Base-by-base conservation (phyloP, 352 stramenopile species). In the Phytophthora vignae region DNA sequence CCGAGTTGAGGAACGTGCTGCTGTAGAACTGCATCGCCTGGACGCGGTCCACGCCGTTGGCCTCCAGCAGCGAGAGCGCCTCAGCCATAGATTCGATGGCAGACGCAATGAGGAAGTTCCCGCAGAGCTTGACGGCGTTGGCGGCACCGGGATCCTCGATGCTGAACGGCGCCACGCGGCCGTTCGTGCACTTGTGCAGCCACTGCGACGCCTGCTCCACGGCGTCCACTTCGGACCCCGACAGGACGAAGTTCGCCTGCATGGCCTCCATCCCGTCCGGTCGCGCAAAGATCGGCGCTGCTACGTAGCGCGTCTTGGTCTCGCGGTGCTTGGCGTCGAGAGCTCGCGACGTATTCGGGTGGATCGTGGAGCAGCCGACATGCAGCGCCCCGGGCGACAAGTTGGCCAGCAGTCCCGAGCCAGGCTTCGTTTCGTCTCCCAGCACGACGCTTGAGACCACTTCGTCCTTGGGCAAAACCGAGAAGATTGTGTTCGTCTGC, bases 81-180 rank as follows among this genome's bases (percentile, higher is more conserved):
- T 96, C 88, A 4, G 79, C 85, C 77, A 96, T 90, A 0, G 82
- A 82, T 70, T 96, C 88, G 50, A 96, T 96, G n/a, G 86, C 79
- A 2, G 79, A 73, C 4, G 86, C 88, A 14, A 96, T 95, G 17
- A 96, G 64, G 57, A 95, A 96, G 63, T 96, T 96, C 0, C 88
- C 88, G 40, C 81, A 91, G 7, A 96, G 75, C 67, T 96, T 96
- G 9, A 93, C 86, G 1, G 83, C 87, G 60, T 93, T 95, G 3
- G 82, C 88, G 7, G 85, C 81, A 4, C 88, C 88, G 15, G 85
- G 69, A 59, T 89, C 79, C 38, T 90, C 66, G 15, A 69, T 74
- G 40, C 87, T 83, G 62, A 92, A 90, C 31, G 77, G 57, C 29
- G 78, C 82, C n/a, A 92, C 79, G 0, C 76, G 64, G 10, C 69